Evolutionary conservation across 1,139 yeast genomes (phyloP).

Genomic region (Hemisphaericaspora lyxosophila): DNA sequence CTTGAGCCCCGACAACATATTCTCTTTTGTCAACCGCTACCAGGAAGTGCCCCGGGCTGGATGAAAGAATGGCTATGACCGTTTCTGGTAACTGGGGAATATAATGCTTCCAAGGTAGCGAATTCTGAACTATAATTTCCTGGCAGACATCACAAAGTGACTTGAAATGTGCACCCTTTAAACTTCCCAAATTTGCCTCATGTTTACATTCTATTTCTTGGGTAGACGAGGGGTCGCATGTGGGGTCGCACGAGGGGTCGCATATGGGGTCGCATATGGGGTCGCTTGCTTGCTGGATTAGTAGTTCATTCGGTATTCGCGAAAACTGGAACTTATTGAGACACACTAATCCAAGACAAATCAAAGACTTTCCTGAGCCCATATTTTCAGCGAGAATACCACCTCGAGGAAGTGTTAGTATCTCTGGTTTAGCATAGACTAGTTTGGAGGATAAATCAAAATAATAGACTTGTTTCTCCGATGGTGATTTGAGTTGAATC

Average conservation of each 20-base stretch:
- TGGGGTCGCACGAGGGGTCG: no score
- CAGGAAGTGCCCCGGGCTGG: conserved; percentile 44
- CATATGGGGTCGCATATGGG: no score
- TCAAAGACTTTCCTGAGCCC: conserved; percentile 74
- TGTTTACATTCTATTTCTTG: conserved; percentile 10
- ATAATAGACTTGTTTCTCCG: conserved; percentile 19
- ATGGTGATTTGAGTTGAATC: conserved; percentile 27
- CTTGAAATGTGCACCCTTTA: conserved; percentile 4
- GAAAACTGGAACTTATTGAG: conserved; percentile 54
- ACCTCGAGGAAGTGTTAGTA: conserved; percentile 53
- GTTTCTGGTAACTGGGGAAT: conserved; percentile 42
- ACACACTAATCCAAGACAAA: conserved; percentile 61
- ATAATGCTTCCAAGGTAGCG: conserved; percentile 60
- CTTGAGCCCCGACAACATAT: no score
- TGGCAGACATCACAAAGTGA: conserved; percentile 43
- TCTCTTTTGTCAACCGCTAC: conserved; percentile 6
- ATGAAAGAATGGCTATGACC: conserved; percentile 33
- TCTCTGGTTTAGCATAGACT: conserved; percentile 35
- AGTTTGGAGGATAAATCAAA: conserved; percentile 32
- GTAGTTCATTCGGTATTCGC: conserved; percentile 38
- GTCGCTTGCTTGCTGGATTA: conserved; percentile 12
- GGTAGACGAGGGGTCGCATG: no score
- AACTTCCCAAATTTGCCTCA: conserved; percentile 3
- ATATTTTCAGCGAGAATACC: conserved; percentile 76
- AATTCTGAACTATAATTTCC: conserved; percentile 39